Conservation (phyloP, 1,139 yeast genomes). For the Protomyces pachydermus region DNA sequence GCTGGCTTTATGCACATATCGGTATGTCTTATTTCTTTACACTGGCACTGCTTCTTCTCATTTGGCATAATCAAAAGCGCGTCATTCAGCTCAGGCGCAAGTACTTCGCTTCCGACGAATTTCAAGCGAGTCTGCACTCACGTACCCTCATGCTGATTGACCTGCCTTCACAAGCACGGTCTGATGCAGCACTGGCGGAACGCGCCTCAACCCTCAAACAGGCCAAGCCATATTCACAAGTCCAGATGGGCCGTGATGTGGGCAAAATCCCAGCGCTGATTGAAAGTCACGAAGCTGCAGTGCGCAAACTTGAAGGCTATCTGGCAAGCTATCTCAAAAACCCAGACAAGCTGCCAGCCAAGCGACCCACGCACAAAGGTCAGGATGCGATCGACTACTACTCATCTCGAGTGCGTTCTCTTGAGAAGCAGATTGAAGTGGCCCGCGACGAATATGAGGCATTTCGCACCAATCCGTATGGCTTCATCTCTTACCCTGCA, state of each 20-base stretch:
- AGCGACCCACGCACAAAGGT: conserved; percentile 29
- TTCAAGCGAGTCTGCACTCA: conserved; percentile 37
- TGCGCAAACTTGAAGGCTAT: conserved; percentile 37
- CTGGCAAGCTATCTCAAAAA: conserved; percentile 39
- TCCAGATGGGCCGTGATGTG: conserved; percentile 39
- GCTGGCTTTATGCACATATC: conserved; percentile 40
- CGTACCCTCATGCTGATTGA: conserved; percentile 41
- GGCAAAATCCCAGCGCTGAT: conserved; percentile 37
- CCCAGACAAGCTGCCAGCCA: conserved; percentile 32
- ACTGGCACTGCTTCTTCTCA: conserved; percentile 35
- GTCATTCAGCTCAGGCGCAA: conserved; percentile 37
- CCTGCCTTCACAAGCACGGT: conserved; percentile 36
- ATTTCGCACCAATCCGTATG: conserved; percentile 39
- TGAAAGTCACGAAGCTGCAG: conserved; percentile 36
- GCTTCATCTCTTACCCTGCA: conserved; percentile 40
- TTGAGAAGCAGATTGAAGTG: conserved; percentile 36
- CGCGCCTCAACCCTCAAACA: conserved; percentile 32
- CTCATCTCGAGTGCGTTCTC: conserved; percentile 33
- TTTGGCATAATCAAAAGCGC: conserved; percentile 38
- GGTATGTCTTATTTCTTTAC: conserved; percentile 39
- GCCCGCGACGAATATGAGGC: conserved; percentile 34
- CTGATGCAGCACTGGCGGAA: conserved; percentile 36
- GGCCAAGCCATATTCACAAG: conserved; percentile 35
- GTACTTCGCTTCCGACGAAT: conserved; percentile 36
- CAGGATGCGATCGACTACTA: conserved; percentile 40